Evolutionary conservation across 2,329 filamentous ascomycete genomes (phyloP).

Genomic region (Chaetomium globosum): DNA sequence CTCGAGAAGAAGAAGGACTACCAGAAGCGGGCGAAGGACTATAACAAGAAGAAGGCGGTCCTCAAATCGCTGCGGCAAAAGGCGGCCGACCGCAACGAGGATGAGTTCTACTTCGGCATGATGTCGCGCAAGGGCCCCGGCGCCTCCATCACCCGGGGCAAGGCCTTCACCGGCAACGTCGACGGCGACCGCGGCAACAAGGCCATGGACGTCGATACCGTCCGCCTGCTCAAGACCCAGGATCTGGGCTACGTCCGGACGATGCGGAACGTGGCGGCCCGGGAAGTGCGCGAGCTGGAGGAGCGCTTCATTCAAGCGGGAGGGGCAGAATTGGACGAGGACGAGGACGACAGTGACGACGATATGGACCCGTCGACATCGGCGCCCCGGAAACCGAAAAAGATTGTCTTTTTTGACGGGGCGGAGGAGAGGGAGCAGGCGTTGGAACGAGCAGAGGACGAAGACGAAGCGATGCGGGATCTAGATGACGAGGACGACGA

Average conservation of each 20-base stretch:
- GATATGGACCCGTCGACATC: conserved; percentile 29
- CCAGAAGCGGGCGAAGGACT: conserved; percentile 65
- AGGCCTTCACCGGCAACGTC: conserved; percentile 58
- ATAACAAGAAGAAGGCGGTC: conserved; percentile 65
- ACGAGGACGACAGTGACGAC: conserved; percentile 41
- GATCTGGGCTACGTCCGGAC: conserved; percentile 67
- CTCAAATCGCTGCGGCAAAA: conserved; percentile 64
- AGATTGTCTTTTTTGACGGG: conserved; percentile 56
- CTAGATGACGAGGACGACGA: conserved; percentile 39
- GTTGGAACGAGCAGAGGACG: conserved; percentile 43
- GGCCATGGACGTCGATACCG: conserved; percentile 58
- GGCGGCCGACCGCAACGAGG: conserved; percentile 67
- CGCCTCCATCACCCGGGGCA: conserved; percentile 49
- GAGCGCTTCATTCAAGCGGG: conserved; percentile 55
- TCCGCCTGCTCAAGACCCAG: conserved; percentile 68
- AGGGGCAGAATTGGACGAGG: conserved; percentile 39
- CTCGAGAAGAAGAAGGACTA: conserved; percentile 94
- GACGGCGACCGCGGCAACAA: conserved; percentile 61
- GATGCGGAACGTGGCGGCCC: conserved; percentile 60
- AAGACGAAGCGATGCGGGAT: conserved; percentile 42
- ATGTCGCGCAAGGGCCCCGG: conserved; percentile 62
- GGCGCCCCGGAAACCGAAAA: conserved; percentile 42
- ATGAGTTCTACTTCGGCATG: conserved; percentile 76
- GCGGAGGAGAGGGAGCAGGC: conserved; percentile 43
- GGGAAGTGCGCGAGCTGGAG: conserved; percentile 60